Base-by-base conservation (phyloP, 2,329 filamentous ascomycete species). In the Raffaelea arxii region DNA sequence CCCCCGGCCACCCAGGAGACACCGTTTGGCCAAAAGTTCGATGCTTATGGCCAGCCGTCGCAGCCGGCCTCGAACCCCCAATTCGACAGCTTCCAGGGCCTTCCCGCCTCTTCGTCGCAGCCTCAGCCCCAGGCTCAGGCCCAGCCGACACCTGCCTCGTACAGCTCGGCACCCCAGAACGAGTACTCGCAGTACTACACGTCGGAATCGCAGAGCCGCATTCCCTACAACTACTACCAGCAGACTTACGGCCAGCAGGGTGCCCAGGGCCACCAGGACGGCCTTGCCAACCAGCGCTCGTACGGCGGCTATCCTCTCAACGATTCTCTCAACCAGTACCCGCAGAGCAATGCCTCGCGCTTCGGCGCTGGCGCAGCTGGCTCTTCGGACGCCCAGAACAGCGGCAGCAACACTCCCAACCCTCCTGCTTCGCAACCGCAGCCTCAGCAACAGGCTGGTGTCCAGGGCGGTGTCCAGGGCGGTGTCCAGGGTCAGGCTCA, bases 101-200 rank as follows among this genome's bases (percentile, higher is more conserved):
- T 51, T 24, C 47, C 51, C 1, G 38, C 44, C 2, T 38, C 46
- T 4, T 25, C 49, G 18, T 23, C 49, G 9, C 42, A 44, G 32
- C 6, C 42, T n/a, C 27, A 30, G 27, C 27, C 27, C 27, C 27
- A 30, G 25, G 22, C 46, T 2, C 78, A 80, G 59, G 70, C 70
- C 51, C 72, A 71, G 61, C 73, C 77, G 27, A 71, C 72, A 53
- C 67, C 63, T 38, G 82, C 75, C 42, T 76, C 76, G 25, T 84
- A 84, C 65, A 86, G 81, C 56, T 86, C 86, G 45, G 84, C 82
- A 19, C 82, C 83, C 14, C 78, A 73, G 62, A 78, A 73, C 62
- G 88, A 94, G 54, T 94, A 87, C 65, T 84, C 85, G 19, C 82
- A 84, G 6, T 95, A 94, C 69, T 94, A 94, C 64, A 86, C 84